Evolutionary conservation across 345 rosid species (phyloP), one percentile per base, ranked within the genome.

Genomic region (Sisymbrium irio): DNA sequence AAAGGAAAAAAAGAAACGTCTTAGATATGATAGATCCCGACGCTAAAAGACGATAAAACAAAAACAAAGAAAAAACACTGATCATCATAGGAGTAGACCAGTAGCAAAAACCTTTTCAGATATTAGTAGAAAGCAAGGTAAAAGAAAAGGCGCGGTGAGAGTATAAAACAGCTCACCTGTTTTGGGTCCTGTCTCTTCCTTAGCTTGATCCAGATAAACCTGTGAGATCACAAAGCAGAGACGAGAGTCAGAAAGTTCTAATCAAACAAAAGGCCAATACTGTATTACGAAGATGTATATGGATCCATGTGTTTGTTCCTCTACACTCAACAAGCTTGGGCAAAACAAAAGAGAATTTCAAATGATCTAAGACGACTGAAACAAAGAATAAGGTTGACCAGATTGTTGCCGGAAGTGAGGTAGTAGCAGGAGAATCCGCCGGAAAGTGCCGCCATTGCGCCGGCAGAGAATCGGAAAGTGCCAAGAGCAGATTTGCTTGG

Each of bases 361-460:
- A 58, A 63, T 27, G 46, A 49, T 39, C 42, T 33, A 42, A 30
- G 40, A 36, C 15, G 13, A 62, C 5, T 42, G 30, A 18, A 60
- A 44, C n/a, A 42, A 3, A 22, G 3, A 22, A 40, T n/a, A 7
- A 35, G 28, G 5, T 2, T 71, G 80, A 93, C 97, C 90, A 88
- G 65, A 73, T 83, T 80, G 28, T 85, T 83, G 8, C 87, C 87
- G 71, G 91, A 79, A 30, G 71, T 66, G 76, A 68, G 76, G 85
- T 81, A 91, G 73, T 82, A 77, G 65, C 75, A 87, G 22, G 96
- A 86, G 80, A 89, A 69, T 75, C 98, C 98, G 10, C 89, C 97
- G 72, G 97, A 87, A 58, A 84, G 82, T 2, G 96, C 96, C 0
- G 95, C 95, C 77, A 88, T 78, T 4, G 93, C 94, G 10, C 90